phyloP scores from a whole-genome alignment of 805 yeast species.

The Candida sithepensis region DNA sequence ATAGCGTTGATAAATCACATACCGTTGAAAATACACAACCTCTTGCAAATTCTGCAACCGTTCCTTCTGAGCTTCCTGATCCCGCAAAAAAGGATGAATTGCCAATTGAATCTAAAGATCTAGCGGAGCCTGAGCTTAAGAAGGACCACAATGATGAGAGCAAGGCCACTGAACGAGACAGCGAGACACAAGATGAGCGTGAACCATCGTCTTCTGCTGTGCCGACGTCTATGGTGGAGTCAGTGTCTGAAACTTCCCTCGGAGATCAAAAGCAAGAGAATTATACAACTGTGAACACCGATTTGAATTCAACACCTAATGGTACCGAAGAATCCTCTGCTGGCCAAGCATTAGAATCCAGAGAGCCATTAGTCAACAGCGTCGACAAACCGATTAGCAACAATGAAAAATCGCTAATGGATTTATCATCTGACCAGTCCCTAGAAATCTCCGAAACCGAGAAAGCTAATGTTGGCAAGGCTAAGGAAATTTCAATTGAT shows the following conservation, averaged over 20 bases:
- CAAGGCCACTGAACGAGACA: not conserved
- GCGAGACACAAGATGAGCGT: no score
- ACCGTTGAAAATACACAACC: not conserved
- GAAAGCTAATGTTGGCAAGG: not conserved
- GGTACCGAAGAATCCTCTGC: not conserved
- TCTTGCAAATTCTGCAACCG: no score
- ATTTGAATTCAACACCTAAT: no score
- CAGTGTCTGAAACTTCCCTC: not conserved
- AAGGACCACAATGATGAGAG: not conserved
- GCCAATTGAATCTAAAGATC: no score
- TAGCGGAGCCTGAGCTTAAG: not conserved
- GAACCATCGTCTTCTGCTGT: no score
- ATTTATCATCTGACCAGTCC: not conserved
- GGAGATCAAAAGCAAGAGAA: not conserved
- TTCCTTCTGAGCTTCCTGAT: no score
- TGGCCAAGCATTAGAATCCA: not conserved
- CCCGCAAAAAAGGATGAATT: no score
- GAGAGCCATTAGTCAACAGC: no score
- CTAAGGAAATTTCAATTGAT: slow-evolving; percentile 1
- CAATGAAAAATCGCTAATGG: not conserved
- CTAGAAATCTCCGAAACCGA: not conserved
- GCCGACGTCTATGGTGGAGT: not conserved
- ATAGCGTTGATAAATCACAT: no score
- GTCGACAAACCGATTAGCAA: not conserved
- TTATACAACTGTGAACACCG: no score